These are phyloP conservation scores for Knoxia roxburghii DNA, from an alignment of 257 asterid genomes.

Conservation along the genomic window DNA sequence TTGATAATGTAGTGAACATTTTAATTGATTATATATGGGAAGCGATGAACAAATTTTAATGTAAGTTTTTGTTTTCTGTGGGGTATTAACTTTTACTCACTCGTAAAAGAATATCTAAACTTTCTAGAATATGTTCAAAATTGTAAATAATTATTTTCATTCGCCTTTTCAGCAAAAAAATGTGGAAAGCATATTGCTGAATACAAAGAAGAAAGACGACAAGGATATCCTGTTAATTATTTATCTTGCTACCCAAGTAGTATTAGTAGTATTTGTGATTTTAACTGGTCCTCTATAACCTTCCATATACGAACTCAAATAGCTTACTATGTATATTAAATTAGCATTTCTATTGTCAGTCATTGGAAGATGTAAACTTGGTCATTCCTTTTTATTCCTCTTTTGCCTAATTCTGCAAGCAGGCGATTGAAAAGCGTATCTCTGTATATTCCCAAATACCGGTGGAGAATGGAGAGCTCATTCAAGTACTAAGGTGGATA, in stretches of 20 bases:
- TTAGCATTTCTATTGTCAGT: not conserved
- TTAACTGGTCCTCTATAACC: not conserved
- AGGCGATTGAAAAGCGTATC: slow-evolving; percentile 86
- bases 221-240: slow-evolving; percentile 1
- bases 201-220: not conserved
- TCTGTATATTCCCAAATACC: slow-evolving; percentile 81
- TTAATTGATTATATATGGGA: not conserved
- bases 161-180: not conserved
- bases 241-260: not conserved
- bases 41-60: not conserved
- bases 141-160: not conserved
- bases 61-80: not conserved
- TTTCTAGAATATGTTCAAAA: not conserved
- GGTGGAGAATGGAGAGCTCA: slow-evolving; percentile 80
- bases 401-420: slow-evolving; percentile 19
- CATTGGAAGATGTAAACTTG: not conserved
- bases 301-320: no score
- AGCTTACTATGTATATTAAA: not conserved
- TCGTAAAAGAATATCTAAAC: not conserved
- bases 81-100: not conserved
- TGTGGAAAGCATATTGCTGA: not conserved
- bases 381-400: not conserved
- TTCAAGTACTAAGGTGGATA: slow-evolving; percentile 72
- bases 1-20: not conserved
- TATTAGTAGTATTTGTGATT: not conserved